Evolutionary conservation across 352 stramenopile species (phyloP), one percentile per base, ranked within the genome.

Genomic region (Thalassiosira exigua): DNA sequence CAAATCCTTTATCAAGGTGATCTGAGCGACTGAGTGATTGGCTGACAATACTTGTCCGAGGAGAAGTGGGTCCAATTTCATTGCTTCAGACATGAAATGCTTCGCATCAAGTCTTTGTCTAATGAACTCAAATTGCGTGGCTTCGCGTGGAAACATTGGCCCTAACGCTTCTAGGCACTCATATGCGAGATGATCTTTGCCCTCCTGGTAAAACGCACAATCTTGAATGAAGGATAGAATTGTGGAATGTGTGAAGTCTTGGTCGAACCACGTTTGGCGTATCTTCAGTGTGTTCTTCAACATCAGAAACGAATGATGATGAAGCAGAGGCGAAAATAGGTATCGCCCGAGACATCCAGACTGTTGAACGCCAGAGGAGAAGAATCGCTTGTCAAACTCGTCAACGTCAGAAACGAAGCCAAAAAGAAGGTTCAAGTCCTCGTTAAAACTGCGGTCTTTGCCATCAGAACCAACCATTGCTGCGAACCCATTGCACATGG

Each of bases 371-470:
- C 42, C 33, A 36, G 26, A 62, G n/a, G 64, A 29, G n/a, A 81
- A 85, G 24, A 81, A 82, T 1, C 52, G 36, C 27, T 67, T 41
- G 30, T 85, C 84, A 4, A 92, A 70, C 36, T 85, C 70, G 39
- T 77, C 42, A 41, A 90, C 36, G 79, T 92, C 86, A n/a, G 65
- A 88, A 41, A 89, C 30, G 5, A 91, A 83, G 65, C 86, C 79
- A 46, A 84, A 71, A 24, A 89, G 33, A 1, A 82, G 54, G 24
- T 50, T 27, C 36, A 64, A 26, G n/a, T 82, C 19, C 41, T 67
- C 24, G 56, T 71, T 24, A 46, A 22, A 27, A 33, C 36, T 24
- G 21, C 46, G 48, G 22, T 3, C 19, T 14, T 30, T 24, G 24
- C 7, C n/a, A 26, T 21, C 17, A 26, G 9, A 39, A 46, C 46